Evolutionary conservation across 495 filamentous ascomycete genomes (phyloP).

Genomic region (Emericellopsis terricola): DNA sequence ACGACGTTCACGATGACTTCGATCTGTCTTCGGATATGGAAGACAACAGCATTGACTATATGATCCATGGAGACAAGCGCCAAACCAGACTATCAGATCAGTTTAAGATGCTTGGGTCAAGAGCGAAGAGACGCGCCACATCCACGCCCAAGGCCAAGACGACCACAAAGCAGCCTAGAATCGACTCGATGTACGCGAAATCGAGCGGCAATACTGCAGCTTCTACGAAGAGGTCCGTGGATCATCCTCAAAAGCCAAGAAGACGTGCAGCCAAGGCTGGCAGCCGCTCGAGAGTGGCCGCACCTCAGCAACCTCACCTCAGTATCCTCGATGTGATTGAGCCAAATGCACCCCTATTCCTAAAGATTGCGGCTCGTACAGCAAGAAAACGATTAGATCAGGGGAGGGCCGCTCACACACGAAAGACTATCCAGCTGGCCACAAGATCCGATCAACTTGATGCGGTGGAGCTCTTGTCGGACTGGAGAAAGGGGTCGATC

Average conservation of each 20-base stretch:
- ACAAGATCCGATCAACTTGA: conserved; percentile 60
- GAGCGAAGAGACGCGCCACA: background rate
- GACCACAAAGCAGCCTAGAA: background rate
- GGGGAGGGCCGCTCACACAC: conserved; percentile 57
- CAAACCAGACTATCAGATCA: background rate
- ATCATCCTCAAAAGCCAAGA: too few species aligned
- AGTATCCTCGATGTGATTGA: conserved; percentile 57
- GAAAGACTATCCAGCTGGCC: conserved; percentile 55
- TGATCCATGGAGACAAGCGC: conserved; percentile 28
- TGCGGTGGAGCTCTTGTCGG: conserved; percentile 41
- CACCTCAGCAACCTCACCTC: too few species aligned
- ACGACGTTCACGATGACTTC: too few species aligned
- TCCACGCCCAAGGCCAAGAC: background rate
- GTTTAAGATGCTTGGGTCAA: background rate
- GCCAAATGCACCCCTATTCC: conserved; percentile 45
- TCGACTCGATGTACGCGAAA: too few species aligned
- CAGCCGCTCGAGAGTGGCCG: too few species aligned
- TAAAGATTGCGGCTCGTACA: conserved; percentile 58
- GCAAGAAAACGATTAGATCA: conserved; percentile 40
- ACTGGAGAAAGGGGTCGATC: conserved; percentile 64
- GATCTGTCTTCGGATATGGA: conserved; percentile 27
- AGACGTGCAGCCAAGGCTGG: too few species aligned
- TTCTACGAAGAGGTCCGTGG: too few species aligned
- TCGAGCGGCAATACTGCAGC: too few species aligned
- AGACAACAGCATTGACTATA: conserved; percentile 35